Conservation (phyloP, 202 grass and related monocot species). For the Bolboschoenoplectus hybrid region DNA sequence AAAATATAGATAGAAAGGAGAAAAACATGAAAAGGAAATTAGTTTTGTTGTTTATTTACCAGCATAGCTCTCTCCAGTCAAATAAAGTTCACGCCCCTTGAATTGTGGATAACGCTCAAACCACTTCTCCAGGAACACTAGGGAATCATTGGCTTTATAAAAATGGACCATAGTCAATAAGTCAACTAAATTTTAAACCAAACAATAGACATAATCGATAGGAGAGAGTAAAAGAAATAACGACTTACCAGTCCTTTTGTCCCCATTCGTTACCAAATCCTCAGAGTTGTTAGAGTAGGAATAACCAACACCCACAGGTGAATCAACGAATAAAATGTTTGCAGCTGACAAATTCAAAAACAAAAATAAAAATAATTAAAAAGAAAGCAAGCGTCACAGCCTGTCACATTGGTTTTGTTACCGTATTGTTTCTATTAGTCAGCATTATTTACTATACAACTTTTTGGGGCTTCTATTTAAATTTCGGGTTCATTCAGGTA, state of each 20-base stretch:
- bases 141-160: slow-evolving; percentile 73
- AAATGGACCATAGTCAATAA: slow-evolving; percentile 38
- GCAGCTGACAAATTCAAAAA: slow-evolving; percentile 61
- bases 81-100: slow-evolving; percentile 80
- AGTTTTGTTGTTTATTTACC: slow-evolving; percentile 39
- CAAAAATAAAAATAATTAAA: slow-evolving; percentile 35
- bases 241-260: slow-evolving; percentile 73
- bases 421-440: slow-evolving; percentile 6
- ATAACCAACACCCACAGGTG: slow-evolving; percentile 93
- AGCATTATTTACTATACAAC: slow-evolving; percentile 21
- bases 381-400: slow-evolving; percentile 28
- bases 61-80: slow-evolving; percentile 95
- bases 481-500: slow-evolving; percentile 11
- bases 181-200: slow-evolving; percentile 37
- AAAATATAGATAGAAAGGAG: slow-evolving; percentile 16
- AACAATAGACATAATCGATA: slow-evolving; percentile 39
- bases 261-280: slow-evolving; percentile 71
- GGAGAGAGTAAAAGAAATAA: slow-evolving; percentile 30
- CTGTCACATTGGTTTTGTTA: slow-evolving; percentile 35
- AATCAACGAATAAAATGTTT: slow-evolving; percentile 94
- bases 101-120: slow-evolving; percentile 92
- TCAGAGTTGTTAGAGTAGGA: slow-evolving; percentile 88
- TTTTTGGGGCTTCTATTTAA: slow-evolving; percentile 27
- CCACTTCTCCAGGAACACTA: slow-evolving; percentile 84
- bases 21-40: slow-evolving; percentile 31